Evolutionary conservation across 331 rosid species (phyloP).

Genomic region (Prunus yedoensis): DNA sequence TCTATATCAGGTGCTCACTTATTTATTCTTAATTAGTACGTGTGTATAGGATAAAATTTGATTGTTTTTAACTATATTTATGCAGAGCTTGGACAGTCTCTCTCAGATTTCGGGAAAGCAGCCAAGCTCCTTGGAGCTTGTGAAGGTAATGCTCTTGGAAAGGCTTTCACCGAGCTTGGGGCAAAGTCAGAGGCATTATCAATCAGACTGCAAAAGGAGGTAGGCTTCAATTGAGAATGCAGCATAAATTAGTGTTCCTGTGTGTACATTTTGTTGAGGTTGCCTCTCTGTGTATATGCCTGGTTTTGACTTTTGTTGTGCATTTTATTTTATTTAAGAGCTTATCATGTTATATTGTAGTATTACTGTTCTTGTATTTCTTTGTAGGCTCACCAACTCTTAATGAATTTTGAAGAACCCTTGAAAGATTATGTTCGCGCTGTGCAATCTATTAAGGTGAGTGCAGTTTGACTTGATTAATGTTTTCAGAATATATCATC

Average conservation of each 20-base stretch:
- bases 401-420: constrained; percentile 94
- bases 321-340: constrained; percentile 9
- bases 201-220: constrained; percentile 83
- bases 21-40: not conserved
- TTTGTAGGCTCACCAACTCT: constrained; percentile 74
- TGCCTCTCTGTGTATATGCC: not conserved
- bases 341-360: constrained; percentile 18
- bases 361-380: constrained; percentile 6
- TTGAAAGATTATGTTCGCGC: constrained; percentile 90
- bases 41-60: not conserved
- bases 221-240: constrained; percentile 29
- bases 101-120: constrained; percentile 92
- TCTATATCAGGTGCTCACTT: constrained; percentile 4
- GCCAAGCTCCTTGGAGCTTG: constrained; percentile 88
- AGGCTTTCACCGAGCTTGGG: constrained; percentile 93
- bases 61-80: constrained; percentile 16
- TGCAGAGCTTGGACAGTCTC: constrained; percentile 92
- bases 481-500: not conserved
- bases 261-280: constrained; percentile 7
- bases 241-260: not conserved
- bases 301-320: not conserved
- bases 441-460: constrained; percentile 91
- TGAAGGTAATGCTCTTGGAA: constrained; percentile 84
- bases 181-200: constrained; percentile 77
- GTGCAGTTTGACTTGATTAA: not conserved